Conservation (phyloP, 2,329 filamentous ascomycete genomes). For the Colletotrichum tabaci region DNA sequence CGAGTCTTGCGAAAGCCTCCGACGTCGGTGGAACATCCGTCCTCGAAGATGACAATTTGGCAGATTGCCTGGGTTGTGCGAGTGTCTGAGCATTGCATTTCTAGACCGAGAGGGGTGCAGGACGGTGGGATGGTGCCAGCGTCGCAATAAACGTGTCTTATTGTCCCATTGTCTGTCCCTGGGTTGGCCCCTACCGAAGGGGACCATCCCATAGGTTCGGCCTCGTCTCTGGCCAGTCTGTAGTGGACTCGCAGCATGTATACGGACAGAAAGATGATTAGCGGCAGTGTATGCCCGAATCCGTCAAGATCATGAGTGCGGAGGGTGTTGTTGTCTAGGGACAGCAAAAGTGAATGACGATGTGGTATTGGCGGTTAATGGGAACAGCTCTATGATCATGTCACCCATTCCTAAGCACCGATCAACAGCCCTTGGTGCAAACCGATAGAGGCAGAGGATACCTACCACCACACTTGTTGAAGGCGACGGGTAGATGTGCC, state of each 20-base stretch:
- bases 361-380: background rate
- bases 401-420: background rate
- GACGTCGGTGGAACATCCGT: background rate
- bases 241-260: background rate
- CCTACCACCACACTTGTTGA: background rate
- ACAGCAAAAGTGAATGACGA: background rate
- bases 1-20: background rate
- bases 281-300: background rate
- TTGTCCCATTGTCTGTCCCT: conserved; percentile 18
- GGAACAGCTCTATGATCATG: background rate
- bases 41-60: background rate
- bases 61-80: background rate
- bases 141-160: conserved; percentile 30
- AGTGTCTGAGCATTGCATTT: background rate
- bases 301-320: background rate
- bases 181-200: conserved; percentile 1
- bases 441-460: background rate
- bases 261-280: background rate
- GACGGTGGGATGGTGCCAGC: conserved; percentile 4
- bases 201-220: background rate
- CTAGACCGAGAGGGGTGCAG: background rate
- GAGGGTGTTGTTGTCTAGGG: background rate
- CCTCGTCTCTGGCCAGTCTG: background rate
- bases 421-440: background rate
- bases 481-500: background rate